Conservation (phyloP, 257 asterid species). For the Haberlea rhodopensis region DNA sequence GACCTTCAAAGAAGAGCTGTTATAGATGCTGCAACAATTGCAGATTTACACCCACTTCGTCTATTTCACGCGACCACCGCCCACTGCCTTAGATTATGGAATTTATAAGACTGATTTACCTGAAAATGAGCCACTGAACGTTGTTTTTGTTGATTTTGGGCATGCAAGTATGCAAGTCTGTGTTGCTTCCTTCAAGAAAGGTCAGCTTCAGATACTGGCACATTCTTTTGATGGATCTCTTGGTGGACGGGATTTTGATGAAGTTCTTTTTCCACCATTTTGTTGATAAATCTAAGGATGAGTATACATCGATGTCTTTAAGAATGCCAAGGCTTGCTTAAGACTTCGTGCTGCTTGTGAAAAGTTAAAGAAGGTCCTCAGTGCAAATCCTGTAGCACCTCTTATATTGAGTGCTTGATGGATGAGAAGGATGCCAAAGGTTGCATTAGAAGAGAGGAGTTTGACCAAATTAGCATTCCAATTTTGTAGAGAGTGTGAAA, state of each 20-base stretch:
- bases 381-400: conserved; percentile 94
- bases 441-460: conserved; percentile 81
- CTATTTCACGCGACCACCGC: conserved; percentile 93
- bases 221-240: conserved; percentile 84
- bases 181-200: conserved; percentile 90
- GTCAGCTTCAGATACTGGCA: conserved; percentile 82
- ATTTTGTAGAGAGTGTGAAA: conserved; percentile 85
- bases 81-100: conserved; percentile 91
- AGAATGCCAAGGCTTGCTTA: conserved; percentile 84
- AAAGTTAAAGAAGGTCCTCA: conserved; percentile 81
- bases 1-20: conserved; percentile 96
- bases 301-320: conserved; percentile 83
- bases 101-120: conserved; percentile 92
- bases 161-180: conserved; percentile 93
- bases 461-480: conserved; percentile 78
- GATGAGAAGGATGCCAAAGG: conserved; percentile 95
- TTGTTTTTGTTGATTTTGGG: conserved; percentile 85
- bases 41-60: conserved; percentile 88
- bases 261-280: conserved; percentile 80
- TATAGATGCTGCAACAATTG: conserved; percentile 89
- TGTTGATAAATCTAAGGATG: conserved; percentile 85
- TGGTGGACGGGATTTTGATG: conserved; percentile 96
- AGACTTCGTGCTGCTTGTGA: conserved; percentile 93
- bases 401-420: conserved; percentile 89
- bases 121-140: conserved; percentile 70